phyloP scores from a whole-genome alignment of 1,139 yeast genomes.

The Sugiyamaella xylanicola region DNA sequence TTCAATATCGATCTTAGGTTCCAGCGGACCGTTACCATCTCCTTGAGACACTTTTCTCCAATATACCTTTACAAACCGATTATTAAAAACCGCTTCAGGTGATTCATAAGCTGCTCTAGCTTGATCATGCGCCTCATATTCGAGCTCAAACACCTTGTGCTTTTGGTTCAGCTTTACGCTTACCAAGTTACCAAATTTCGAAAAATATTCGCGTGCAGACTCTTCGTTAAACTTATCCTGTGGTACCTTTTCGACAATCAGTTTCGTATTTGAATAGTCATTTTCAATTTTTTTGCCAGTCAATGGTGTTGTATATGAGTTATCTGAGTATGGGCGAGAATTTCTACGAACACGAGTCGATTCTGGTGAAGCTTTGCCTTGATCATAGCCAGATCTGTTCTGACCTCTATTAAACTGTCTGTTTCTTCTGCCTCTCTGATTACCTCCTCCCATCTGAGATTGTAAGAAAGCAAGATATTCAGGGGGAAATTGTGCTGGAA shows the following conservation, averaged over 20 bases:
- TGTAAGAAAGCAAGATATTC: slow-evolving; percentile 12
- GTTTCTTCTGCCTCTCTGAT: background rate
- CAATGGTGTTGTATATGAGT: slow-evolving; percentile 3
- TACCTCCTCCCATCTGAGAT: background rate
- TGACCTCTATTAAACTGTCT: slow-evolving; percentile 1
- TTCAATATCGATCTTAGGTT: slow-evolving; percentile 41
- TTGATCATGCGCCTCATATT: slow-evolving; percentile 43
- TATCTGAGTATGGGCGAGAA: background rate
- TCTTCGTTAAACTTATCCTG: slow-evolving; percentile 45
- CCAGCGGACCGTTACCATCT: slow-evolving; percentile 7
- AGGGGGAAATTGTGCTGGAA: slow-evolving; percentile 5
- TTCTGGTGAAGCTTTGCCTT: background rate
- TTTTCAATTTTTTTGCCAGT: slow-evolving; percentile 27
- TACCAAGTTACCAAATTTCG: slow-evolving; percentile 46
- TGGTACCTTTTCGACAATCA: slow-evolving; percentile 50
- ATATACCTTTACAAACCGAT: slow-evolving; percentile 52
- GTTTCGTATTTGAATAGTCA: slow-evolving; percentile 31
- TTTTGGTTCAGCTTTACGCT: slow-evolving; percentile 38
- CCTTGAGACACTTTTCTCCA: slow-evolving; percentile 42
- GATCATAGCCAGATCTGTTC: background rate
- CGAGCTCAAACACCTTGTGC: slow-evolving; percentile 44
- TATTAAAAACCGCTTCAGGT: slow-evolving; percentile 52
- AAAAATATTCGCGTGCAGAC: slow-evolving; percentile 43
- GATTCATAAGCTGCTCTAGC: slow-evolving; percentile 50
- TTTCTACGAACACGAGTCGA: background rate